Base-by-base conservation (phyloP, 2,329 filamentous ascomycete genomes). In the Pseudogymnoascus sp. region DNA sequence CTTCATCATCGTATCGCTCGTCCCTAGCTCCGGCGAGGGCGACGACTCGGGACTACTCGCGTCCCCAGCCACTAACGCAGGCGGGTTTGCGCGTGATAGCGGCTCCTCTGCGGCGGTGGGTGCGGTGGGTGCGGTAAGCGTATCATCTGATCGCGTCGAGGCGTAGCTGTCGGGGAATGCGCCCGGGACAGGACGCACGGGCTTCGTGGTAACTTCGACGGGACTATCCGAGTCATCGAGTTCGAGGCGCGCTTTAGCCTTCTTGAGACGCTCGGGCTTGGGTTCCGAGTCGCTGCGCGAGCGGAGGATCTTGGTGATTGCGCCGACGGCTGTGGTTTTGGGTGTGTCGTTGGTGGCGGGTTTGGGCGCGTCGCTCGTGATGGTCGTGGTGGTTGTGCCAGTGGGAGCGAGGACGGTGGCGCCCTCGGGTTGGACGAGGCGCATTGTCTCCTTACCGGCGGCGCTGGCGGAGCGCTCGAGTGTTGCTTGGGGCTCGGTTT, bases 141-240 rank as follows among this genome's bases (percentile, higher is more conserved):
- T 39, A 4, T 60, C 36, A 7, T 60, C 54, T 8, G 66, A 54
- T 59, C 67, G 66, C 16, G 68, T 67, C 45, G 62, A 61, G 4
- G 65, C 64, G 62, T 73, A 73, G 63, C 72, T 74, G 37, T 75
- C 72, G 12, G 73, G 73, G 39, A 74, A 74, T 54, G 66, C 68
- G 14, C 73, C 73, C n/a, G 72, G 72, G 61, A 74, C 69, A 16
- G 69, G 69, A 23, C 70, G 69, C 29, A 61, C 70, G 68, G 40
- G 62, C 36, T 64, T 71, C 18, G 29, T 39, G 23, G 62, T n/a
- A n/a, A 4, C 62, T 47, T 77, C 80, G 26, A 60, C 54, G 29
- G 29, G 29, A 14, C 36, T 60, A 40, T 78, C 88, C 54, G 89
- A 88, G 67, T 89, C 87, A 70, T 91, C 89, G 11, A 91, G 78